These are phyloP conservation scores for Aureobasidium namibiae DNA, from an alignment of 2,329 filamentous ascomycete genomes.

Conservation along the genomic window DNA sequence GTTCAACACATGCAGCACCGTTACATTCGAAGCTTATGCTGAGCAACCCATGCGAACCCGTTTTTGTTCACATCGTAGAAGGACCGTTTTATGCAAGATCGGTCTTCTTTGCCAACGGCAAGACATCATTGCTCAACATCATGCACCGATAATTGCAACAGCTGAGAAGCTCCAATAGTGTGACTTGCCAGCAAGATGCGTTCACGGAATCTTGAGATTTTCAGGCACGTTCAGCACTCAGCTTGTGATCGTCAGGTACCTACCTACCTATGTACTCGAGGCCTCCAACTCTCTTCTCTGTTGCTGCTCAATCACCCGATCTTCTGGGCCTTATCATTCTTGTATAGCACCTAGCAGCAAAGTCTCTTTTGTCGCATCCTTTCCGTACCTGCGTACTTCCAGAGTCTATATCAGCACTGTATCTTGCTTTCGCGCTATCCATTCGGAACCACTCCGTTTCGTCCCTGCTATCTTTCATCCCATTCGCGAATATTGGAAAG, in stretches of 20 bases:
- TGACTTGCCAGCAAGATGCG: no score
- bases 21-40: not conserved
- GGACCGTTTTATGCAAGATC: conserved; percentile 7
- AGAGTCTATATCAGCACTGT: not conserved
- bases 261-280: not conserved
- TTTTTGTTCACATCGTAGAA: conserved; percentile 1
- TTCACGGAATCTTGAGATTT: no score
- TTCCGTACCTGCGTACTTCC: not conserved
- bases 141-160: not conserved
- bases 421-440: not conserved
- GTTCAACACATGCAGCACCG: conserved; percentile 1
- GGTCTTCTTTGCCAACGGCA: not conserved
- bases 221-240: not conserved
- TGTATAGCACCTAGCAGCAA: not conserved
- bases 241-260: not conserved
- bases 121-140: not conserved
- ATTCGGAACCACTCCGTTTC: not conserved
- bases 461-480: not conserved
- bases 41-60: not conserved
- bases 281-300: not conserved
- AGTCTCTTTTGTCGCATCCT: not conserved
- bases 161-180: not conserved
- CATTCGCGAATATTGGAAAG: no score
- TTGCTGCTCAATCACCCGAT: not conserved
- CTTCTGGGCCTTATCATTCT: not conserved